Conservation (phyloP, 2,329 filamentous ascomycete species). For the Coniochaeta sp. region DNA sequence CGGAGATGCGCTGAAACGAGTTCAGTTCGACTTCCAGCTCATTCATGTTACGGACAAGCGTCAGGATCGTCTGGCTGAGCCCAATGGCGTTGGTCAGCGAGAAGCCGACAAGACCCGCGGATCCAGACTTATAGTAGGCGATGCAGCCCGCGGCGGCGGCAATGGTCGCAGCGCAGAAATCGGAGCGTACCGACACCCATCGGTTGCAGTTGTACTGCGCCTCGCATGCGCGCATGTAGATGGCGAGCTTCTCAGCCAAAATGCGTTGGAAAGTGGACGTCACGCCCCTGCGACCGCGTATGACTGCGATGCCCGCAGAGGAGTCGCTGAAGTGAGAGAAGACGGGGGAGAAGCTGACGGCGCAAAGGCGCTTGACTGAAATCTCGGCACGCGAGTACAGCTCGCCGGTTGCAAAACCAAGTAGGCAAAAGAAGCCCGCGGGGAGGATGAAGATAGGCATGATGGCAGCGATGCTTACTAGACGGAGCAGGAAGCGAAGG, state of each 20-base stretch:
- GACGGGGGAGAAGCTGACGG: not conserved
- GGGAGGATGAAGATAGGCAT: not conserved
- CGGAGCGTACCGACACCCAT: slow-evolving; percentile 85
- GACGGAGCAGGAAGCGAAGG: not conserved
- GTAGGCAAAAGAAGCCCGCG: not conserved
- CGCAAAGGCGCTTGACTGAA: not conserved
- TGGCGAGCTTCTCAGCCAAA: slow-evolving; percentile 19
- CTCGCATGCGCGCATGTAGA: slow-evolving; percentile 21
- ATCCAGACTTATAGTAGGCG: slow-evolving; percentile 73
- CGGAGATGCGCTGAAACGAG: not conserved
- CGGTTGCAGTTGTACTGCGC: slow-evolving; percentile 62
- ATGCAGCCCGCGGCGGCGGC: slow-evolving; percentile 82
- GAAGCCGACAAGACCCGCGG: slow-evolving; percentile 61
- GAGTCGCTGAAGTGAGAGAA: not conserved
- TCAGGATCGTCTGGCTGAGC: slow-evolving; percentile 13
- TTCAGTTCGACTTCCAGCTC: not conserved
- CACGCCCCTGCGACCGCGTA: not conserved
- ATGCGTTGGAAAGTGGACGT: slow-evolving; percentile 1
- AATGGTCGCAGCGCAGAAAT: slow-evolving; percentile 77
- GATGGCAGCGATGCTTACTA: not conserved
- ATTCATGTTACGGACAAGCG: not conserved
- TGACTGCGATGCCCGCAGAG: not conserved
- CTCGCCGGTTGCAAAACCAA: not conserved
- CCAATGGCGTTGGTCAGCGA: slow-evolving; percentile 21
- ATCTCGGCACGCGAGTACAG: not conserved